Conservation (phyloP, 306 rosid genomes). For the Cucumis hystrix region DNA sequence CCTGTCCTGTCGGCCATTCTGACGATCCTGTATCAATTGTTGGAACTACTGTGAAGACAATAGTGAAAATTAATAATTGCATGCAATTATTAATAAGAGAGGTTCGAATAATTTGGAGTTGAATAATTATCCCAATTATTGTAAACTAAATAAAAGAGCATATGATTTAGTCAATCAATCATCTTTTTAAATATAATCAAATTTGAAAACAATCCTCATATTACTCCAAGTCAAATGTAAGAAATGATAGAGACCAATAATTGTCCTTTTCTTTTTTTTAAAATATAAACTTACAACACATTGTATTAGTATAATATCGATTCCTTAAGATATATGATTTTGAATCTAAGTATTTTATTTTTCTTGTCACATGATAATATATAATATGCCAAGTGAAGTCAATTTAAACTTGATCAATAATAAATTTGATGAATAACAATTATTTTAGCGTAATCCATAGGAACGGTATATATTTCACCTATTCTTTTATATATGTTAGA, state of each 20-base stretch:
- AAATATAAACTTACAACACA: not conserved
- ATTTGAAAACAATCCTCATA: not conserved
- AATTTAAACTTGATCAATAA: not conserved
- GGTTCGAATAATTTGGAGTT: not conserved
- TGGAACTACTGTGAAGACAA: too few species aligned
- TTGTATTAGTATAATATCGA: not conserved
- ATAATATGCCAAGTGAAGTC: not conserved
- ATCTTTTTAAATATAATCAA: not conserved
- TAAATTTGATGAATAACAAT: not conserved
- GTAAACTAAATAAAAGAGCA: not conserved
- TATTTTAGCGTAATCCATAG: not conserved
- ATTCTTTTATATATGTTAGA: too few species aligned
- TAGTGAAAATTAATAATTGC: too few species aligned
- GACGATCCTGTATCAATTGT: too few species aligned
- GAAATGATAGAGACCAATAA: not conserved
- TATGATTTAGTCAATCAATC: not conserved
- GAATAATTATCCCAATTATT: not conserved
- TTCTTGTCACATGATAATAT: not conserved
- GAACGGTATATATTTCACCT: too few species aligned
- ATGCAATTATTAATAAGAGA: too few species aligned
- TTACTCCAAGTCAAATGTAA: not conserved
- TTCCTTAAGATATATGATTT: not conserved
- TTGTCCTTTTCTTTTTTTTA: too few species aligned
- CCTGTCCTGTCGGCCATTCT: too few species aligned
- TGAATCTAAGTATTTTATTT: not conserved